Evolutionary conservation across 768 basidiomycete species (phyloP).

Genomic region (Pulveroboletus sp.): DNA sequence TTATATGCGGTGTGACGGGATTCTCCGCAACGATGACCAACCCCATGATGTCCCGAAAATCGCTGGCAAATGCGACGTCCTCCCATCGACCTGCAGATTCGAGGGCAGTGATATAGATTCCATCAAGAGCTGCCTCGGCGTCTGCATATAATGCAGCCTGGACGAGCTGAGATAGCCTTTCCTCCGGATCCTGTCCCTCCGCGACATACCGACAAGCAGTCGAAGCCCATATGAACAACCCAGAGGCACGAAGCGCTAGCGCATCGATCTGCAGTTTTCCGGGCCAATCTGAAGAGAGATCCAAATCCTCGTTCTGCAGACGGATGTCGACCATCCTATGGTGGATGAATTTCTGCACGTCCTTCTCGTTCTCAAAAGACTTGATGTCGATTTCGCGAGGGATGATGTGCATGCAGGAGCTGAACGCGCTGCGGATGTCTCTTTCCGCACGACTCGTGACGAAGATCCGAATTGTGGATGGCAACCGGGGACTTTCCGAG

Average conservation of each 20-base stretch:
- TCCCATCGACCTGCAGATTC: constrained; percentile 30
- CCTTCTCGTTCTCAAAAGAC: constrained; percentile 22
- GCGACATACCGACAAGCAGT: constrained; percentile 33
- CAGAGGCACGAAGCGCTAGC: constrained; percentile 28
- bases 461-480: constrained; percentile 29
- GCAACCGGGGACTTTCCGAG: constrained; percentile 16
- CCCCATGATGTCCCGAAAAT: constrained; percentile 33
- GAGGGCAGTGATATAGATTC: constrained; percentile 30
- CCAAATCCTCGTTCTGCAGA: constrained; percentile 25
- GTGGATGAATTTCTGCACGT: constrained; percentile 25
- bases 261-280: constrained; percentile 17
- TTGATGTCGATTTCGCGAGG: constrained; percentile 25
- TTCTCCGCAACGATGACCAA: constrained; percentile 28
- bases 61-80: constrained; percentile 24
- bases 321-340: constrained; percentile 27
- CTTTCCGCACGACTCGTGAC: constrained; percentile 33
- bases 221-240: constrained; percentile 32
- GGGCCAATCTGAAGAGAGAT: constrained; percentile 29
- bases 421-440: constrained; percentile 22
- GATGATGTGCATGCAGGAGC: constrained; percentile 8
- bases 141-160: constrained; percentile 18
- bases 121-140: constrained; percentile 28
- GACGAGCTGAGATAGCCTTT: constrained; percentile 27
- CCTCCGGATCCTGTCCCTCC: constrained; percentile 28
- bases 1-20: constrained; percentile 23